Evolutionary conservation across 2,329 filamentous ascomycete species (phyloP).

Genomic region (Trichoderma koningiopsis): DNA sequence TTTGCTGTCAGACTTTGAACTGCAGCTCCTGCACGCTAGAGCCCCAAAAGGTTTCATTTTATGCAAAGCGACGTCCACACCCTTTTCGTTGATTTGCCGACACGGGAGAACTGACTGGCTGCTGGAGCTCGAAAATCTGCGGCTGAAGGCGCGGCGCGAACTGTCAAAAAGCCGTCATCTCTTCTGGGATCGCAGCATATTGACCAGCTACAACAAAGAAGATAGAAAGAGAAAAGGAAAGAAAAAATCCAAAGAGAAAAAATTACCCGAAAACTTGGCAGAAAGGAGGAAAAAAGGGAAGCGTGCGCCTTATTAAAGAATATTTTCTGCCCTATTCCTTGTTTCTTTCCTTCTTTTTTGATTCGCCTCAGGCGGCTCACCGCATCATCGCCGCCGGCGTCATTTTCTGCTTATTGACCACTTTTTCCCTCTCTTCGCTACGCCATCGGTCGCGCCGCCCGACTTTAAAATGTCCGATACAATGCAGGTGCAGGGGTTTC

Average conservation of each 20-base stretch:
- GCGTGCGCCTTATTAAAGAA: background rate
- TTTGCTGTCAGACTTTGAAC: background rate
- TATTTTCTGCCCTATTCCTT: background rate
- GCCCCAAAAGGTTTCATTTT: background rate
- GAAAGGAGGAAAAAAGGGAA: background rate
- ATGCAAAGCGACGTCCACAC: constrained; percentile 11
- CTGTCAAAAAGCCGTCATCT: constrained; percentile 8
- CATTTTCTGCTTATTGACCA: constrained; percentile 13
- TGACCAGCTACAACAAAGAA: background rate
- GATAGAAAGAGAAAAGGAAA: background rate
- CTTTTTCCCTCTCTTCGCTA: constrained; percentile 7
- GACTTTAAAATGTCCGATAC: constrained; percentile 40
- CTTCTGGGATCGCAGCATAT: constrained; percentile 3
- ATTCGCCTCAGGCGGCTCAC: background rate
- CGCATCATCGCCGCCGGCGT: constrained; percentile 4
- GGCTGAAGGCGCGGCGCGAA: constrained; percentile 15
- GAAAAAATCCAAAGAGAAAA: background rate
- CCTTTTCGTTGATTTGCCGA: background rate
- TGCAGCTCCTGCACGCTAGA: constrained; percentile 1
- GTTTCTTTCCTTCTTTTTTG: background rate
- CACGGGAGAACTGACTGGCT: background rate
- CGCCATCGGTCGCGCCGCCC: constrained; percentile 19
- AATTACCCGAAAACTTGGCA: background rate
- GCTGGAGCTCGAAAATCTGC: constrained; percentile 15
- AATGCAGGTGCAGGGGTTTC: constrained; percentile 30